Percentiles rank a stretch among this genome's conserved stretches.
These are phyloP conservation scores for Pleurotus platypus DNA, from an alignment of 768 basidiomycete species.

Conservation along the genomic window DNA sequence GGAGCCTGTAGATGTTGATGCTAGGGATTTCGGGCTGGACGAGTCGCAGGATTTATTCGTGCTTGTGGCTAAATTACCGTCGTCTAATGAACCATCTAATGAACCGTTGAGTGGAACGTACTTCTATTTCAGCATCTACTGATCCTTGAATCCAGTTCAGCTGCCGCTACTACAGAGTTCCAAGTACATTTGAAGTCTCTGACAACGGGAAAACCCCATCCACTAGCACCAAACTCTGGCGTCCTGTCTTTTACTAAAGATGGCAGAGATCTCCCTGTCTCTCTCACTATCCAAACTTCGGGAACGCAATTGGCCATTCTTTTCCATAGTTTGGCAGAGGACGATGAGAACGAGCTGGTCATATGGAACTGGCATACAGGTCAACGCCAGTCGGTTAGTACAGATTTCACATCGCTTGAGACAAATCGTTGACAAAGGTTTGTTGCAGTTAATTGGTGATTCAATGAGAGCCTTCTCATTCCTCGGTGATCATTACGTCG, in stretches of 20 bases:
- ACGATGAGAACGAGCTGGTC: constrained; percentile 40
- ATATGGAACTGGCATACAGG: constrained; percentile 72
- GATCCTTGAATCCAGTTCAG: neutral
- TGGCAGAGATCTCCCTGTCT: constrained; percentile 16
- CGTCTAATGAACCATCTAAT: too few relatives aligned
- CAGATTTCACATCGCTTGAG: neutral
- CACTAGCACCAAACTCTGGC: constrained; percentile 30
- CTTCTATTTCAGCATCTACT: neutral
- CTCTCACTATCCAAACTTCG: constrained; percentile 54
- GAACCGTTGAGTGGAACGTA: neutral
- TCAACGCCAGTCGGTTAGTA: constrained; percentile 42
- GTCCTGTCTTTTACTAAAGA: constrained; percentile 27
- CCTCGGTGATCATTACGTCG: constrained; percentile 34
- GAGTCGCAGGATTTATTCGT: constrained; percentile 64
- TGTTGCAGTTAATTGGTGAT: constrained; percentile 18
- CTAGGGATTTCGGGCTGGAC: constrained; percentile 65
- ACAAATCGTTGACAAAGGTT: too few relatives aligned
- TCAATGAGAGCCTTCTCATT: constrained; percentile 39
- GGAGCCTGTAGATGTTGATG: constrained; percentile 24
- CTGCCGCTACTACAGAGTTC: constrained; percentile 10
- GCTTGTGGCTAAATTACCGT: constrained; percentile 29
- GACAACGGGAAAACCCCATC: constrained; percentile 42
- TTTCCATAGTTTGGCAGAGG: constrained; percentile 28
- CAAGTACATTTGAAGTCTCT: constrained; percentile 44
- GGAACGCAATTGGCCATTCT: constrained; percentile 49